Conservation (phyloP, 2,329 filamentous ascomycete species). For the Nectriaceae sp. region DNA sequence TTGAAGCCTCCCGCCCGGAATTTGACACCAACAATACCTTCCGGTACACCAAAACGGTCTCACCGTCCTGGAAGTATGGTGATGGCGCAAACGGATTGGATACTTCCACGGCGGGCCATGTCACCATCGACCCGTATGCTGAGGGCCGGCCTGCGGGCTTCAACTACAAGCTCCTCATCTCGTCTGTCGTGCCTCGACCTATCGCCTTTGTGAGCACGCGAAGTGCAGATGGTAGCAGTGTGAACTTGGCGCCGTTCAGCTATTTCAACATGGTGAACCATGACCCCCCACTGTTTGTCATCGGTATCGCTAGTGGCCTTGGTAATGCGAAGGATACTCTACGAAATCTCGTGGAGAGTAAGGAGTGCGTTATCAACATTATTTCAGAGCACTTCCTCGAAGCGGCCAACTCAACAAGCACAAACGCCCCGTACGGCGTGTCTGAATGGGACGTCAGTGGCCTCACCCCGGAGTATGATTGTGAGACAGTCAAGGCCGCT, state of each 20-base stretch:
- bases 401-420: slow-evolving; percentile 78
- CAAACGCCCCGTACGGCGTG: slow-evolving; percentile 75
- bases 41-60: slow-evolving; percentile 62
- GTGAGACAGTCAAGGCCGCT: slow-evolving; percentile 66
- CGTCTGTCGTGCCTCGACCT: slow-evolving; percentile 78
- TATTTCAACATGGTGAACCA: slow-evolving; percentile 85
- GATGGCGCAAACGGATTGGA: slow-evolving; percentile 60
- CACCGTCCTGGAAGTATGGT: slow-evolving; percentile 67
- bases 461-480: slow-evolving; percentile 67
- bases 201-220: slow-evolving; percentile 66
- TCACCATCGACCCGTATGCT: slow-evolving; percentile 80
- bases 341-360: slow-evolving; percentile 68
- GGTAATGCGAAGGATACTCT: slow-evolving; percentile 75
- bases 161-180: slow-evolving; percentile 95
- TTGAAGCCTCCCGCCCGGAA: slow-evolving; percentile 65
- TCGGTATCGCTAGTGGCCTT: slow-evolving; percentile 50
- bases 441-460: slow-evolving; percentile 82
- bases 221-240: slow-evolving; percentile 58
- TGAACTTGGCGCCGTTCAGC: slow-evolving; percentile 83
- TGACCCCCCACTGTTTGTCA: slow-evolving; percentile 81
- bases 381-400: slow-evolving; percentile 83
- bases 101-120: slow-evolving; percentile 52
- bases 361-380: slow-evolving; percentile 85
- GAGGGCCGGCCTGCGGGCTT: slow-evolving; percentile 64
- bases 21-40: slow-evolving; percentile 54